These are phyloP conservation scores for Ramalina intermedia DNA, from an alignment of 495 filamentous ascomycete species.

Conservation along the genomic window DNA sequence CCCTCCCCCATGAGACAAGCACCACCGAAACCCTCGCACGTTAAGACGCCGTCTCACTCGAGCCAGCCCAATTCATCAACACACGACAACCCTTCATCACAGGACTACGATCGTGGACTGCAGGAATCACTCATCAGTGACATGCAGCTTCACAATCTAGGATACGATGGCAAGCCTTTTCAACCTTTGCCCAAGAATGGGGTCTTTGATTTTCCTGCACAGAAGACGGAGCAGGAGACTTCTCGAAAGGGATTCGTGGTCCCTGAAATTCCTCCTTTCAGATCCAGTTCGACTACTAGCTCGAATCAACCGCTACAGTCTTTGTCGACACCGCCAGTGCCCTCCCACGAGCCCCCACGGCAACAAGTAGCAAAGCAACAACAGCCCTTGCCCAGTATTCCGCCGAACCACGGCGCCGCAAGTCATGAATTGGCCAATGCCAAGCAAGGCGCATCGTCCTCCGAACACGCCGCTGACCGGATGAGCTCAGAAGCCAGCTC, in stretches of 20 bases:
- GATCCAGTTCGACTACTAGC: background rate
- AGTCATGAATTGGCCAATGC: too few species aligned
- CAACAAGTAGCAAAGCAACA: background rate
- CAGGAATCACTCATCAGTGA: background rate
- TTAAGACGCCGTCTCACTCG: slow-evolving; percentile 31
- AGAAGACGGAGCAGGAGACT: background rate
- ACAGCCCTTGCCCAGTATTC: background rate
- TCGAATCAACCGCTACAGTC: background rate
- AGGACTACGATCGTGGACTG: slow-evolving; percentile 1
- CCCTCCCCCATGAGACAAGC: slow-evolving; percentile 22
- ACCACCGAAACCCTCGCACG: slow-evolving; percentile 22
- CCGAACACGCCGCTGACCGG: too few species aligned
- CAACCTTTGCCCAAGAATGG: background rate
- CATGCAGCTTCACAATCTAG: background rate
- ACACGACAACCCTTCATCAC: slow-evolving; percentile 16
- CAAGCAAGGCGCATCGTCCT: too few species aligned
- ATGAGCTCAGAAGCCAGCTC: too few species aligned
- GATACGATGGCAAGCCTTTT: background rate
- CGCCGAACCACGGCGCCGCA: too few species aligned
- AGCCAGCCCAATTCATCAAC: slow-evolving; percentile 21
- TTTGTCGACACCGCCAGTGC: background rate
- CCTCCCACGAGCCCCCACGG: background rate
- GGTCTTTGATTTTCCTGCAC: background rate
- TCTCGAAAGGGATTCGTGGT: background rate
- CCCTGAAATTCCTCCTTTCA: background rate